Base-by-base conservation (phyloP, 306 rosid genomes). In the Senna tora region DNA sequence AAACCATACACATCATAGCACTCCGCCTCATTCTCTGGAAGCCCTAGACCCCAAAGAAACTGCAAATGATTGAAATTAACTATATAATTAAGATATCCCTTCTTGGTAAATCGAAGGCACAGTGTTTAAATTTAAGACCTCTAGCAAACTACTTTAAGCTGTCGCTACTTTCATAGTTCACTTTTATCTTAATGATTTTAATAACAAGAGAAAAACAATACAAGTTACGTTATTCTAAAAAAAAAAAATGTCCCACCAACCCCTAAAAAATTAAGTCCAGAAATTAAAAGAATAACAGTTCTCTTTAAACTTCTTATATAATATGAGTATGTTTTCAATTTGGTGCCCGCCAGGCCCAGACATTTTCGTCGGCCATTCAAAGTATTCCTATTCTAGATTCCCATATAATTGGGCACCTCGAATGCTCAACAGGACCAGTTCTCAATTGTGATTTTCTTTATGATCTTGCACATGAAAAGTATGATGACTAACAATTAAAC, bases 21-120 rank as follows among this genome's bases (percentile, higher is more conserved):
- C 80, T 85, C 96, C 7, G 93, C 97, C 62, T 85, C 90, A 2
- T 74, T 76, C 79, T 67, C 72, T 1, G 80, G 79, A 85, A 95
- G 90, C 15, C 99, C 99, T 60, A 95, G 90, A 42, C 99, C 96
- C 85, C 88, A 81, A 9, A 95, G 95, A 65, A 88, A 91, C 99
- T 95, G 87, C 74, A 81, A 72, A 54, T 68, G 25, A 70, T 33
- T 43, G 41, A 62, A 72, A 53, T 16, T 14, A 79, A 52, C 33
- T 33, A 45, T 6, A 74, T n/a, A 64, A 42, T 41, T 50, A 11
- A 77, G 38, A 65, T 25, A 67, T 42, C 58, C 21, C 1, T 36
- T 10, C 39, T 7, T 36, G 65, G 49, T 38, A 39, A 38, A 38
- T 36, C 7, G 17, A 38, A 39, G 32, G 67, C 16, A 39, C 11